These are phyloP conservation scores for Penicillium sp. DNA, from an alignment of 2,329 filamentous ascomycete genomes.

Conservation along the genomic window DNA sequence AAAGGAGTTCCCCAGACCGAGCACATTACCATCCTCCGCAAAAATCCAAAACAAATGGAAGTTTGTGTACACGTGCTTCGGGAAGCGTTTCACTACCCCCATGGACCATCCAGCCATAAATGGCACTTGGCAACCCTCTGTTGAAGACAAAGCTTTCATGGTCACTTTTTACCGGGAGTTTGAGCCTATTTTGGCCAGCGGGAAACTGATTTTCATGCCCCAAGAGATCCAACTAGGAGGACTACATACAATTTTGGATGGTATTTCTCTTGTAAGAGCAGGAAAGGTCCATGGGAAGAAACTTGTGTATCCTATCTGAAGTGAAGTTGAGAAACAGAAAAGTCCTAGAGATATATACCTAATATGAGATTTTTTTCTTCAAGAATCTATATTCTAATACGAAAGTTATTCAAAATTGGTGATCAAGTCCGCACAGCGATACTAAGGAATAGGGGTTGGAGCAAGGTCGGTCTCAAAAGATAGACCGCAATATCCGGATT, in stretches of 20 bases:
- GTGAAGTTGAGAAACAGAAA: neutral
- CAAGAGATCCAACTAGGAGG: neutral
- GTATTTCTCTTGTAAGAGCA: neutral
- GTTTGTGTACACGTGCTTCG: slow-evolving; percentile 5
- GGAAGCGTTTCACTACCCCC: neutral
- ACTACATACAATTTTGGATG: neutral
- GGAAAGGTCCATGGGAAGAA: slow-evolving; percentile 1
- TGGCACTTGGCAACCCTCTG: neutral
- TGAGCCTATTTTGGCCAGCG: neutral
- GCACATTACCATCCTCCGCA: neutral
- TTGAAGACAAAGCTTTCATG: neutral
- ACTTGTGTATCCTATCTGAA: slow-evolving; percentile 1
- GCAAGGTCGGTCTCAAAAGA: slow-evolving; percentile 6
- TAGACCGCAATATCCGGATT: slow-evolving; percentile 18
- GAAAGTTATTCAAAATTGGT: too few relatives aligned
- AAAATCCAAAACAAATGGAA: neutral
- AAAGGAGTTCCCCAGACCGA: neutral
- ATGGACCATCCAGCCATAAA: neutral
- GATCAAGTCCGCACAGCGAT: neutral
- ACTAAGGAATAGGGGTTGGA: neutral
- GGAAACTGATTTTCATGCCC: neutral
- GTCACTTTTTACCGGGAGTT: neutral
- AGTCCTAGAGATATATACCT: neutral
- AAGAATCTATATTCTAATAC: too few relatives aligned
- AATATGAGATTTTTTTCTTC: neutral